Evolutionary conservation across 2,329 filamentous ascomycete species (phyloP), one percentile per base, ranked within the genome.

Genomic region (Calonectria hongkongensis): DNA sequence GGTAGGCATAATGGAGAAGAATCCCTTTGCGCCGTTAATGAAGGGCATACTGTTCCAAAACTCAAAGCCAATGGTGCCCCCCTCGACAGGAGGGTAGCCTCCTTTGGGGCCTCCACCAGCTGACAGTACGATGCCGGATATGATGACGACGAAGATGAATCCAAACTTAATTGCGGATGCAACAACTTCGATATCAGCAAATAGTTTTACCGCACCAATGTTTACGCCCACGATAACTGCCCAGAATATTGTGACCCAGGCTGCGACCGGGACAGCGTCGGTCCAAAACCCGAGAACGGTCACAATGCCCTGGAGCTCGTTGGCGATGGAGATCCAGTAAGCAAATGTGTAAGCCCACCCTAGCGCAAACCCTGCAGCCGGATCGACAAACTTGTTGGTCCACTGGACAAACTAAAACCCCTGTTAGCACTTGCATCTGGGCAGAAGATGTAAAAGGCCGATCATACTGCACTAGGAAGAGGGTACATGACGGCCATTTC

Each of bases 1-100:
- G 12, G 62, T 16, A 87, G 89, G 72, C 75, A 91, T 87, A n/a
- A 91, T 88, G 16, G 85, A 84, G 76, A 90, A 90, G 78, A 91
- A 88, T 3, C 86, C 86, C 70, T 85, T 86, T 82, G 87, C 86
- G 63, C 85, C 85, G 70, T 88, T 80, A 2, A 81, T 85, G 73
- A 87, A 87, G 36, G 85, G 79, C 48, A 78, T 79, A 12, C 78
- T 72, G 74, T 85, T 84, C 86, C 86, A 87, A 79, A 87, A 87
- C 4, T 83, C 80, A 79, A 87, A 87, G 1, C 86, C 86, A 2
- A 86, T 83, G 2, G 84, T 76, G 21, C 80, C 81, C 30, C 86
- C 84, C 27, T 71, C 63, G 10, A 66, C 54, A 8, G 68, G 63
- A 16, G 68, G 68, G n/a, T 45, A 71, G 9, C 68, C 68, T 25